These are phyloP conservation scores for Fraxinus quadrangulata DNA, from an alignment of 257 asterid genomes.

Conservation along the genomic window DNA sequence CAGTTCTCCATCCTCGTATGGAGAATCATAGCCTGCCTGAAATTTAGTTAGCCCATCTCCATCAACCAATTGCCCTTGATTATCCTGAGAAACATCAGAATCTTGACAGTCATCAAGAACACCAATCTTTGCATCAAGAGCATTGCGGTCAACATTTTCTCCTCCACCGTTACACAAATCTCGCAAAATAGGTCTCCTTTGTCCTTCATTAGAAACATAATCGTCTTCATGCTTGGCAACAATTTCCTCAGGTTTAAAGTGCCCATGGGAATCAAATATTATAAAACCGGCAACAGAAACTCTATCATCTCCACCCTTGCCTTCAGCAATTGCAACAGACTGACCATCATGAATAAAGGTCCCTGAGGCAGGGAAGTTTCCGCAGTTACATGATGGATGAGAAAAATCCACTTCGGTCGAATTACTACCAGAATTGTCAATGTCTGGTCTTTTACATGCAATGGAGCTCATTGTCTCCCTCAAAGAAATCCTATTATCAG, in stretches of 20 bases:
- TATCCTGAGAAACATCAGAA: slow-evolving; percentile 45
- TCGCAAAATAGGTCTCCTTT: slow-evolving; percentile 25
- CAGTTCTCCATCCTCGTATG: slow-evolving; percentile 90
- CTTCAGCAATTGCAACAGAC: slow-evolving; percentile 28
- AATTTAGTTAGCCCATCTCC: slow-evolving; percentile 21
- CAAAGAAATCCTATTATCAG: slow-evolving; percentile 35
- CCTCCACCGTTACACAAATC: slow-evolving; percentile 42
- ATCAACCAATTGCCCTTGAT: slow-evolving; percentile 23
- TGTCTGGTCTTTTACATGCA: slow-evolving; percentile 24
- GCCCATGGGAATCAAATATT: slow-evolving; percentile 23
- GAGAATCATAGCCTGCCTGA: slow-evolving; percentile 74
- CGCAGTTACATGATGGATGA: slow-evolving; percentile 25
- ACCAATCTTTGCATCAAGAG: slow-evolving; percentile 35
- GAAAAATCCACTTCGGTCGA: slow-evolving; percentile 25
- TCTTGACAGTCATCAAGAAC: slow-evolving; percentile 35
- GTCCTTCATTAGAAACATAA: slow-evolving; percentile 27
- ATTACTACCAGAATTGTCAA: slow-evolving; percentile 29
- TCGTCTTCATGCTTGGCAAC: slow-evolving; percentile 34
- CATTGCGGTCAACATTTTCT: slow-evolving; percentile 33
- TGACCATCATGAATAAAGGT: slow-evolving; percentile 27
- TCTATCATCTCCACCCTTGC: slow-evolving; percentile 32
- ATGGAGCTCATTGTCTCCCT: slow-evolving; percentile 21
- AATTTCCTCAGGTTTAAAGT: slow-evolving; percentile 14
- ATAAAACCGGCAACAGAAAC: slow-evolving; percentile 29
- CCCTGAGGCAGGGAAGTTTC: slow-evolving; percentile 39